These are phyloP conservation scores for Cafeteria roenbergensis DNA, from an alignment of 108 stramenopile genomes.

Conservation along the genomic window DNA sequence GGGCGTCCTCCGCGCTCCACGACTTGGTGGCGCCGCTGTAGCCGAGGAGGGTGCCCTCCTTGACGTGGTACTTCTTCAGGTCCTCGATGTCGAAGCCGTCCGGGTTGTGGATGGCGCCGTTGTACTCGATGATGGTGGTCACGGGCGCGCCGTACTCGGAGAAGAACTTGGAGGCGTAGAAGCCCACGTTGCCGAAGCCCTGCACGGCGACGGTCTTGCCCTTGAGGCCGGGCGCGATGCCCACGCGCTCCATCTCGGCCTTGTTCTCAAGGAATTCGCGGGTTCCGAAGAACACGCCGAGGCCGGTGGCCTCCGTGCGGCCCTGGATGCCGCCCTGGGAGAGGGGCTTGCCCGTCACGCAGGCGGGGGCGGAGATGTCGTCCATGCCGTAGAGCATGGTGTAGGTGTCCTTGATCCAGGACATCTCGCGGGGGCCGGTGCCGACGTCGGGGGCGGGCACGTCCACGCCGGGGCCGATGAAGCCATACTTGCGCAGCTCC, in stretches of 20 bases:
- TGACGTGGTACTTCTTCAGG: conserved; percentile 11
- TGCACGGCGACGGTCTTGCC: conserved; percentile 13
- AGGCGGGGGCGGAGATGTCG: conserved; percentile 11
- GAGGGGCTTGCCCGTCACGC: conserved; percentile 23
- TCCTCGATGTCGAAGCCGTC: conserved; percentile 11
- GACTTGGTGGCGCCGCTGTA: not conserved
- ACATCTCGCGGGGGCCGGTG: conserved; percentile 20
- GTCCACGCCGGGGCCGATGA: conserved; percentile 22
- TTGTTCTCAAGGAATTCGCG: conserved; percentile 13
- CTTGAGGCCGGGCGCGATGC: conserved; percentile 8
- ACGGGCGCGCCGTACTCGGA: conserved; percentile 11
- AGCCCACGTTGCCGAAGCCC: conserved; percentile 26
- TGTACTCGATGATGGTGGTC: conserved; percentile 18
- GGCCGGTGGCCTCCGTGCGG: conserved; percentile 17
- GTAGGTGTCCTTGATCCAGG: conserved; percentile 26
- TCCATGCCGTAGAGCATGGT: conserved; percentile 18
- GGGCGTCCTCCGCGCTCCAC: not conserved
- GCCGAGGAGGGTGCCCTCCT: conserved; percentile 5
- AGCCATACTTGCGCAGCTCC: conserved; percentile 18
- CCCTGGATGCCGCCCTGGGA: conserved; percentile 17
- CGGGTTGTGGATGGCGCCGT: conserved; percentile 17
- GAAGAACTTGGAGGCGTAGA: conserved; percentile 22
- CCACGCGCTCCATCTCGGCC: conserved; percentile 2
- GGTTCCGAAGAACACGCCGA: conserved; percentile 19
- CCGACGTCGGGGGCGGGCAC: conserved; percentile 24